These are phyloP conservation scores for Rhytidhysteron rufulum DNA, from an alignment of 2,329 filamentous ascomycete genomes.

Conservation along the genomic window DNA sequence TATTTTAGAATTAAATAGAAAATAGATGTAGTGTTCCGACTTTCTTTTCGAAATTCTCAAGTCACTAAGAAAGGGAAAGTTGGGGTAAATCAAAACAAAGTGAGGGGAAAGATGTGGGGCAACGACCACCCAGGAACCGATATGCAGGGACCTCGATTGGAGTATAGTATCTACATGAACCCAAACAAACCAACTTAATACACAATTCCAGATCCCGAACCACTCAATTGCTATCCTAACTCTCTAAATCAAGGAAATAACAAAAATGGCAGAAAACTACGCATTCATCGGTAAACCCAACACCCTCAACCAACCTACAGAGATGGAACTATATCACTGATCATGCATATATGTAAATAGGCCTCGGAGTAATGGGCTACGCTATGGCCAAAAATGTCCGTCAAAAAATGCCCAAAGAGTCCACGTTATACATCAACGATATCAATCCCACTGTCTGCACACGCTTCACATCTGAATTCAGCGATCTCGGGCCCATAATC, in stretches of 20 bases:
- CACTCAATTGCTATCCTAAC: too few relatives aligned
- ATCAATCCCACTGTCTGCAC: constrained; percentile 20
- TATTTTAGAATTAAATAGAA: too few relatives aligned
- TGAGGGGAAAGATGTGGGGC: constrained; percentile 29
- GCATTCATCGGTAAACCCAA: constrained; percentile 25
- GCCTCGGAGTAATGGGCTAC: constrained; percentile 33
- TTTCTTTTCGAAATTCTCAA: too few relatives aligned
- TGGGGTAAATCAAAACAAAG: constrained; percentile 19
- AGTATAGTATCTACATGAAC: neutral
- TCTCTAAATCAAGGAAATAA: neutral
- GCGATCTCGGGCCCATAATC: constrained; percentile 17
- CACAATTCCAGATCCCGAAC: too few relatives aligned
- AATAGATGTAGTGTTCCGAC: too few relatives aligned
- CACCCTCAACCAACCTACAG: neutral
- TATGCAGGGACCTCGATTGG: constrained; percentile 9
- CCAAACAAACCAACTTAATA: too few relatives aligned
- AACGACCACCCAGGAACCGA: constrained; percentile 1
- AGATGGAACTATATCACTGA: constrained; percentile 4
- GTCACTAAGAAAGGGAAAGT: too few relatives aligned
- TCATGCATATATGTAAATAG: constrained; percentile 7
- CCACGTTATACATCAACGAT: constrained; percentile 26
- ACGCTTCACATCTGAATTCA: constrained; percentile 19
- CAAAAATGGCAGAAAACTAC: constrained; percentile 22
- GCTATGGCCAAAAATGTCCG: constrained; percentile 30
- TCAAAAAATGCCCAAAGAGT: constrained; percentile 15